Evolutionary conservation across 306 rosid species (phyloP).

Genomic region (Ceratonia siliqua): DNA sequence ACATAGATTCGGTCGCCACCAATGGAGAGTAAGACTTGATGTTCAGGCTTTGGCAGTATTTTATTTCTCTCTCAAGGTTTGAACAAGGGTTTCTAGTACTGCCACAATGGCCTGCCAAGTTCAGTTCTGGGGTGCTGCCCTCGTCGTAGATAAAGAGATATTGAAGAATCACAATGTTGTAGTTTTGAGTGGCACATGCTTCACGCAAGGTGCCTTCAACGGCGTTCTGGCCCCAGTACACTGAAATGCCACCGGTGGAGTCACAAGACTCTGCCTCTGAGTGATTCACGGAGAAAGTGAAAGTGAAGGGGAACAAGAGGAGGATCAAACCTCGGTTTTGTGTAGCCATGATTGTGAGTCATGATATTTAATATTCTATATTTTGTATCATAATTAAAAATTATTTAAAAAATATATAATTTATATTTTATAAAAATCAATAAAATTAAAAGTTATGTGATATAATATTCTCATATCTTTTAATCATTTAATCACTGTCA

Average conservation of each 20-base stretch:
- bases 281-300: not conserved
- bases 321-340: not conserved
- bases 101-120: constrained; percentile 46
- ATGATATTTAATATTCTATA: too few relatives aligned
- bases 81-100: too few relatives aligned
- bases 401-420: too few relatives aligned
- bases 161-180: constrained; percentile 36
- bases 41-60: constrained; percentile 30
- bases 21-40: constrained; percentile 48
- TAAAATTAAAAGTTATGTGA: too few relatives aligned
- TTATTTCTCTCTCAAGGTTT: constrained; percentile 21
- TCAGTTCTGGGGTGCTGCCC: not conserved
- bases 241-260: constrained; percentile 32
- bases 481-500: too few relatives aligned
- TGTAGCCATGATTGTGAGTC: not conserved
- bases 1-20: constrained; percentile 40
- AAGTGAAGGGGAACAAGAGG: not conserved
- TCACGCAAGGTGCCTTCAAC: constrained; percentile 40
- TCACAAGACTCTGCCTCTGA: too few relatives aligned
- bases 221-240: constrained; percentile 48
- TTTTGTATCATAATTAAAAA: too few relatives aligned
- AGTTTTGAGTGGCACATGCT: constrained; percentile 46
- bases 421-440: too few relatives aligned
- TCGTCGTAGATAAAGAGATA: constrained; percentile 41
- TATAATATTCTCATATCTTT: too few relatives aligned